Conservation (phyloP, 2,329 filamentous ascomycete genomes). For the Diaporthe citri region DNA sequence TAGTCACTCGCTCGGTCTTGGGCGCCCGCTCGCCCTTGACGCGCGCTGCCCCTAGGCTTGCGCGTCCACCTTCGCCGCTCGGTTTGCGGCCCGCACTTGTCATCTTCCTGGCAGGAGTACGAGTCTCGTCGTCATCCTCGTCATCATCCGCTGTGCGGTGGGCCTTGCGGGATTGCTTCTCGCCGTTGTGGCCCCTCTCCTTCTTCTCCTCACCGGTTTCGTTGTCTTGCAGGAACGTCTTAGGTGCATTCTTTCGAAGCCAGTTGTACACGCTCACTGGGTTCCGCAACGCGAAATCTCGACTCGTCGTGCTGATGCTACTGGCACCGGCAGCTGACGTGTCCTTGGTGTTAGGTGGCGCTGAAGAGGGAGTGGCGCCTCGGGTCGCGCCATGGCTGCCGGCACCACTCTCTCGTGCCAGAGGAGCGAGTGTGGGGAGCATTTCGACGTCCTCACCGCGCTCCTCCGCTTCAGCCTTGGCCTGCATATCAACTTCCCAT, state of each 20-base stretch:
- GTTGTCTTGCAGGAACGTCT: slow-evolving; percentile 86
- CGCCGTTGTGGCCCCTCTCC: slow-evolving; percentile 46
- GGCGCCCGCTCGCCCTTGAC: slow-evolving; percentile 40
- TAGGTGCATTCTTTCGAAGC: slow-evolving; percentile 86
- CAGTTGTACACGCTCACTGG: slow-evolving; percentile 96
- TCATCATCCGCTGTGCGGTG: slow-evolving; percentile 51
- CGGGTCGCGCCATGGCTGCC: slow-evolving; percentile 55
- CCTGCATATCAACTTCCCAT: slow-evolving; percentile 69
- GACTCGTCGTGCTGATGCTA: slow-evolving; percentile 51
- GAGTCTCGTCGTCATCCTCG: slow-evolving; percentile 54
- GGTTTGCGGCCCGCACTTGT: slow-evolving; percentile 51
- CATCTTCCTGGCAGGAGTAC: slow-evolving; percentile 43
- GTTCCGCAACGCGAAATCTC: slow-evolving; percentile 75
- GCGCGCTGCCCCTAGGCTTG: slow-evolving; percentile 44
- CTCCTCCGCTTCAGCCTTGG: slow-evolving; percentile 57
- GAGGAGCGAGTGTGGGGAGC: slow-evolving; percentile 65
- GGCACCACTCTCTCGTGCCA: slow-evolving; percentile 52
- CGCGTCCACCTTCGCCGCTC: slow-evolving; percentile 42
- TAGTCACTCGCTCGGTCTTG: slow-evolving; percentile 40
- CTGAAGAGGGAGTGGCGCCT: slow-evolving; percentile 41
- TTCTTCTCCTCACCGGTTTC: slow-evolving; percentile 56
- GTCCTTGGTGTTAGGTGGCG: slow-evolving; percentile 51
- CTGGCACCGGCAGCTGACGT: slow-evolving; percentile 53
- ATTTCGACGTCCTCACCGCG: slow-evolving; percentile 45
- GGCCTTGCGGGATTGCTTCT: slow-evolving; percentile 41